Base-by-base conservation (phyloP, 169 alveolate genomes). In the Cryptosporidium tyzzeri region DNA sequence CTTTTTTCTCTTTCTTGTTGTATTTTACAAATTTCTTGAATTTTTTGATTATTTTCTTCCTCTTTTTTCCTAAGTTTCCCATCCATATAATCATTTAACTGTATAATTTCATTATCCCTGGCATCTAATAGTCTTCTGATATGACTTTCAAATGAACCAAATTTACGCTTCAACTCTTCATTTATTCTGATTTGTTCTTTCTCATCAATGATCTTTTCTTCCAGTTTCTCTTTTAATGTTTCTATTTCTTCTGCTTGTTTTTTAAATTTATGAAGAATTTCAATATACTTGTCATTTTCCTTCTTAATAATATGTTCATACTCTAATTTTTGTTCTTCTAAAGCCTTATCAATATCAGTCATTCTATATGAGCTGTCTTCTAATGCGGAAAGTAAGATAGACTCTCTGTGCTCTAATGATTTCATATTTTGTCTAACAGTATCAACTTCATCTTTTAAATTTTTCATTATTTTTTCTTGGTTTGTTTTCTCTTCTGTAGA, bases 321-420 rank as follows among this genome's bases (percentile, higher is more conserved):
- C 16, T 80, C 74, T 44, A 41, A 44, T 44, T 65, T 80, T 41
- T 80, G 89, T 23, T 59, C 75, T 80, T 80, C 89, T 9, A 80
- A 31, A 3, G 89, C 89, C 61, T 80, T 80, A 26, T 80, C 89
- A 6, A 80, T 80, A 44, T 80, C 89, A 35, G 89, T 61, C 89
- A 80, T 80, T 80, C 65, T 80, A 65, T 80, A 80, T 61, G 89
- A 80, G 62, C 89, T 80, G 9, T 80, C 89, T 29, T 80, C 89
- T 45, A 80, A 62, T 65, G 89, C 89, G 62, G 69, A 62, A 18
- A 80, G 59, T 61, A 80, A 62, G 62, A 80, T 67, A 16, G 69
- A 62, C 35, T 80, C 89, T 65, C 89, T 80, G 68, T 80, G 89
- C 18, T 80, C 89, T 1, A 80, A 44, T 31, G 89, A 80, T 41